Evolutionary conservation across 1,284 basidiomycete species (phyloP).

Genomic region (Ustanciosporium gigantosporum): DNA sequence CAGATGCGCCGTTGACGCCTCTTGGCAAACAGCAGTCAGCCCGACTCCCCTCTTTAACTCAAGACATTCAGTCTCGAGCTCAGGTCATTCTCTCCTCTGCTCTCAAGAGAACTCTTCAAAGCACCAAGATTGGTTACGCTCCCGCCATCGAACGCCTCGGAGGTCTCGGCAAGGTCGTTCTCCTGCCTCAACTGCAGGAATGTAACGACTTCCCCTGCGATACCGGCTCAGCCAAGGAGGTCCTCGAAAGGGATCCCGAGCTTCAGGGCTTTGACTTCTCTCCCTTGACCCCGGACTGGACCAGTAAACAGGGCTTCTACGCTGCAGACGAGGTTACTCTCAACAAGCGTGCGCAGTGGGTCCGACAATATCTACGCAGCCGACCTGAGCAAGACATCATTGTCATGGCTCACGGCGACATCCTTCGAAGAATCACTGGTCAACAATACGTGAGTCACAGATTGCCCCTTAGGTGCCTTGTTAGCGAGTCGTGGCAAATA

Average conservation of each 20-base stretch:
- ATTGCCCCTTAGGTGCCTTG: background rate
- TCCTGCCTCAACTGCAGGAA: constrained; percentile 58
- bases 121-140: constrained; percentile 53
- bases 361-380: constrained; percentile 55
- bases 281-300: constrained; percentile 58
- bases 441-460: constrained; percentile 31
- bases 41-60: constrained; percentile 39
- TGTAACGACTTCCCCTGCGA: constrained; percentile 59
- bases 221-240: constrained; percentile 52
- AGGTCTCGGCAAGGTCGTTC: constrained; percentile 43
- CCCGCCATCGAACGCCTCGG: constrained; percentile 50
- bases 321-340: constrained; percentile 51
- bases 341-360: constrained; percentile 54
- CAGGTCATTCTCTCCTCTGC: constrained; percentile 52
- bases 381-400: constrained; percentile 56
- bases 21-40: constrained; percentile 56
- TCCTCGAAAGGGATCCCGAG: constrained; percentile 51
- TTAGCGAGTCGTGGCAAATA: no score
- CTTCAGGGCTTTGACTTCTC: constrained; percentile 52
- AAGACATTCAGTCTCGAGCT: constrained; percentile 37
- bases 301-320: constrained; percentile 56
- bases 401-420: constrained; percentile 60
- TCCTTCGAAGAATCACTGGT: constrained; percentile 53
- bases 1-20: constrained; percentile 56
- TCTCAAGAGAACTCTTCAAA: constrained; percentile 56